Conservation (phyloP, 345 rosid species). For the Rhodamnia argentea region DNA sequence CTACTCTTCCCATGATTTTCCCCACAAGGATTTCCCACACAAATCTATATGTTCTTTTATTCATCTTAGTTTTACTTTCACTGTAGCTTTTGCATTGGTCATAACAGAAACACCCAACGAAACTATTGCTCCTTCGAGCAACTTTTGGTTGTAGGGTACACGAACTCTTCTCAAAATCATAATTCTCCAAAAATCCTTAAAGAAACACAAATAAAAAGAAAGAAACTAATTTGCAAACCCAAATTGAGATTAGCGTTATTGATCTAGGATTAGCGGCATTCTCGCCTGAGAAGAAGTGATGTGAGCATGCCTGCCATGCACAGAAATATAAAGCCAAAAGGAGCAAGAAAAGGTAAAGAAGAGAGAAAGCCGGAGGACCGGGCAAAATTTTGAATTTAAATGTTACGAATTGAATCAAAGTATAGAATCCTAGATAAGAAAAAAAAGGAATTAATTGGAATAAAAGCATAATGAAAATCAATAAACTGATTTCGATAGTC, state of each 20-base stretch:
- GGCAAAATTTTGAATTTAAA: background rate
- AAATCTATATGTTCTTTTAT: no score
- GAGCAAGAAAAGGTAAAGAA: background rate
- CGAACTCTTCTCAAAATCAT: background rate
- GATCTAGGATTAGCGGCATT: background rate
- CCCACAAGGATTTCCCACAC: no score
- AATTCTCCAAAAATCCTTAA: background rate
- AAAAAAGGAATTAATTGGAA: background rate
- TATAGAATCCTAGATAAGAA: background rate
- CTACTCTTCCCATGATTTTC: no score
- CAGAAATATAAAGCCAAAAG: background rate
- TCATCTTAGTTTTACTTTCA: no score
- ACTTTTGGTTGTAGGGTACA: background rate
- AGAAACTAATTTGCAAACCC: background rate
- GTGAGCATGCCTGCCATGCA: background rate
- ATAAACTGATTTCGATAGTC: background rate
- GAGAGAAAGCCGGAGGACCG: background rate
- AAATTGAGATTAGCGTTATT: background rate
- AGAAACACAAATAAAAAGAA: background rate
- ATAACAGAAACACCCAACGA: background rate
- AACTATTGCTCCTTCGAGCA: background rate
- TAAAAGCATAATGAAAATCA: background rate
- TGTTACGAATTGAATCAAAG: background rate
- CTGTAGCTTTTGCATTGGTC: no score
- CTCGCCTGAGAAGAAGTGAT: background rate